Percentiles rank a stretch among this genome's conserved stretches.
Conservation (phyloP, 1,284 basidiomycete species). For the Ganoderma lucidum region DNA sequence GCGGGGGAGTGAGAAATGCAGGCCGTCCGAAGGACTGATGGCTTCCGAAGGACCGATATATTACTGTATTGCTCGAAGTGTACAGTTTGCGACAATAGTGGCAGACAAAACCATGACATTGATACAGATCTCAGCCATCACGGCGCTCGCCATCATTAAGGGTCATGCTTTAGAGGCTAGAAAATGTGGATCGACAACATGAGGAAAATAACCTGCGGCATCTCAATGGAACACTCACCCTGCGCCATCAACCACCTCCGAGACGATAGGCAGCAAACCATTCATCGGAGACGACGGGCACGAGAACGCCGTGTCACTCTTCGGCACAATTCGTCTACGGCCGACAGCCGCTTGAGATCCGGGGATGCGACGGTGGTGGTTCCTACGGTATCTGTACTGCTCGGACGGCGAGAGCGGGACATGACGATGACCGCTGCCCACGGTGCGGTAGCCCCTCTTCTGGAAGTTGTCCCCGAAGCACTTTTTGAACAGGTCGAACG, state of each 20-base stretch:
- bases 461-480: constrained; percentile 1
- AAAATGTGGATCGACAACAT: background rate
- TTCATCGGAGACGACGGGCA: background rate
- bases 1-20: no score
- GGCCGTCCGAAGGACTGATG: no score
- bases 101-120: no score
- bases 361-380: background rate
- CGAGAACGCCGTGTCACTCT: background rate
- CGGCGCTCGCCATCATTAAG: no score
- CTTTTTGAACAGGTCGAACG: constrained; percentile 14
- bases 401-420: background rate
- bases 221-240: background rate
- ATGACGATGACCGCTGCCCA: no score
- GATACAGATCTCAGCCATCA: no score
- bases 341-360: background rate
- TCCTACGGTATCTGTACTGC: background rate
- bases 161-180: background rate
- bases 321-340: background rate
- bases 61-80: no score
- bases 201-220: background rate
- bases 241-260: background rate
- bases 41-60: no score
- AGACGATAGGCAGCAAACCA: background rate
- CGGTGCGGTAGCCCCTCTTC: background rate
- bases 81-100: no score